Evolutionary conservation across 1,284 basidiomycete genomes (phyloP).

Genomic region (Malassezia nana): DNA sequence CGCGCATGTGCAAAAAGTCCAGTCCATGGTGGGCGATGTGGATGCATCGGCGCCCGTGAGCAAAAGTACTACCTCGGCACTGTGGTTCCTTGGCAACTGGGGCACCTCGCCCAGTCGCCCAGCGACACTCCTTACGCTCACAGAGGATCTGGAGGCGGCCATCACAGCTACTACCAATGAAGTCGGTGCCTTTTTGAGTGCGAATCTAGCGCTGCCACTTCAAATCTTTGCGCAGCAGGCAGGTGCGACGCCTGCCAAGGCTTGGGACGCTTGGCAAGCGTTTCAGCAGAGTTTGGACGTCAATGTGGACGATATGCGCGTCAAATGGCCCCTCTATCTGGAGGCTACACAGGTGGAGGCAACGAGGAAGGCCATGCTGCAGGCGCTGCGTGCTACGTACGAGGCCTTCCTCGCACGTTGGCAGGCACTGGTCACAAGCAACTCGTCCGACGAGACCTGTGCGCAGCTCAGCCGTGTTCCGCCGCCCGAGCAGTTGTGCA

Average conservation of each 20-base stretch:
- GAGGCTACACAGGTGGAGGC: neutral
- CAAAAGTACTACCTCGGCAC: neutral
- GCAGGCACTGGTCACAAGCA: neutral
- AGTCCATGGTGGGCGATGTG: neutral
- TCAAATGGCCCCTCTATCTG: constrained; percentile 1
- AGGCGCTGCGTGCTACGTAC: neutral
- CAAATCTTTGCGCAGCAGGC: constrained; percentile 4
- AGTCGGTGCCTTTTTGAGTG: neutral
- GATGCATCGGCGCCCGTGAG: neutral
- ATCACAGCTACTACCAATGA: neutral
- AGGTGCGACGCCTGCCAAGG: neutral
- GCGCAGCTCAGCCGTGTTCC: neutral
- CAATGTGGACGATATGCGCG: constrained; percentile 3
- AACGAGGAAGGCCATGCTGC: neutral
- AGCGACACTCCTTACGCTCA: neutral
- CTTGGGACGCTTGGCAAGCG: constrained; percentile 1
- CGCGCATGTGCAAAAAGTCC: neutral
- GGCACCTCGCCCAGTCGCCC: neutral
- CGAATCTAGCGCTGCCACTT: constrained; percentile 11
- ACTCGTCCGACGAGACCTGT: neutral
- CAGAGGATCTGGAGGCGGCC: neutral
- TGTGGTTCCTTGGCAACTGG: neutral
- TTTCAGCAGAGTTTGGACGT: constrained; percentile 17
- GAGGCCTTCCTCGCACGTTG: neutral
- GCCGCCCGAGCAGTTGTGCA: neutral